Evolutionary conservation across 441 rosid species (phyloP), one percentile per base, ranked within the genome.

Genomic region (Codiaeum variegatum): DNA sequence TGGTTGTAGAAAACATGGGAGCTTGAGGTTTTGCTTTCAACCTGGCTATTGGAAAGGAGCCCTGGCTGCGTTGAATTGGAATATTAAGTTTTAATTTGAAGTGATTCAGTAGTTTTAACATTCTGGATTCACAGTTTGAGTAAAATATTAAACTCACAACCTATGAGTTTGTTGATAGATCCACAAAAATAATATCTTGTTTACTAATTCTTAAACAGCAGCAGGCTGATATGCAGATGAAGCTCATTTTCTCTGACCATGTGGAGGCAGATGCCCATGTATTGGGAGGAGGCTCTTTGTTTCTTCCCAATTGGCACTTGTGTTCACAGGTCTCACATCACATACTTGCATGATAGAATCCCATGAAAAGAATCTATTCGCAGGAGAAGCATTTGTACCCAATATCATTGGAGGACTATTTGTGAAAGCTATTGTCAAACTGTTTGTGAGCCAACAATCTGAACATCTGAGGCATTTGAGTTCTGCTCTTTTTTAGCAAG

Each of bases 381-480:
- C 72, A 69, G 62, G 32, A 68, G 23, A 54, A 24, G 36, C 16
- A 18, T 24, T 70, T 49, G 38, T 58, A 26, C 52, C 61, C 51
- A 38, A 24, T 24, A 24, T 28, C 32, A 15, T 69, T n/a, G 63
- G 54, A 56, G 52, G 62, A 69, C 36, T 28, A 66, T 23, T 23
- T 54, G 26, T 58, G 52, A 70, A 23, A 10, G 21, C 28, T 29
- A 15, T 16, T 58, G 23, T 42, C 51, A 40, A 40, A 36, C 42
- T 58, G 23, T n/a, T 18, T 38, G 28, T 18, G 1, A 52, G 29
- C 31, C 44, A 31, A 19, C 42, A 67, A 67, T 23, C 29, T 67
- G 28, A 51, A n/a, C 11, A 36, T 67, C 21, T 3, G n/a, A 49
- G 46, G 19, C 32, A 24, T 21, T 32, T 68, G 46, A 31, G 8